Evolutionary conservation across 2,329 filamentous ascomycete species (phyloP), one percentile per base, ranked within the genome.

Genomic region (Furcasterigmium sp.): DNA sequence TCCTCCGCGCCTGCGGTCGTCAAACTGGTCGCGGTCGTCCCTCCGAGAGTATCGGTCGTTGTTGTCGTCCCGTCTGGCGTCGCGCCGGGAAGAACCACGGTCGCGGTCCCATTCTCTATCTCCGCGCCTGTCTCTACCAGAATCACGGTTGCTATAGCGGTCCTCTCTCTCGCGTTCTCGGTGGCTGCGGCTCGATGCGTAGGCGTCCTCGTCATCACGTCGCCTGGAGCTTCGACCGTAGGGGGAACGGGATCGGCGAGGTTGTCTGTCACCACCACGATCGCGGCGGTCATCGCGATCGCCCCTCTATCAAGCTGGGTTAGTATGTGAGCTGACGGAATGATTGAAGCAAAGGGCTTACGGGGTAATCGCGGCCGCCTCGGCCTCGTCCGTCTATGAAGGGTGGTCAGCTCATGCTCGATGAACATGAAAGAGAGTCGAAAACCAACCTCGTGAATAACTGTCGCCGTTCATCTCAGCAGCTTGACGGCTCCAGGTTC

Each of bases 111-210:
- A 88, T 51, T 86, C 85, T 51, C 85, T 76, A n/a, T 89, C 85
- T 42, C 82, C 79, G 45, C 76, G 65, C 46, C 80, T 70, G 46
- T 82, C 78, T 50, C 85, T 78, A 26, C 84, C 84, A 29, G 81
- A 17, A 9, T 35, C 32, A 8, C 32, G 32, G 32, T 17, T 35
- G 32, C n/a, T 80, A 61, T 96, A 96, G 60, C 91, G 80, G 55
- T 96, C 91, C 66, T 97, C 91, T 49, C 91, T 86, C 69, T 97
- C 91, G 49, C 91, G 78, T 62, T 95, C 91, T 61, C 91, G 82
- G 64, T 95, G 94, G 69, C 85, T 91, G 54, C 91, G 85, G 66
- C 90, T 95, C 6, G 87, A 90, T 17, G 91, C 95, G 68, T 97
- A 97, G 44, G 87, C 83, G 65, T 96, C 90, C 46, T 80, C 77